Percentiles rank a stretch among this genome's conserved stretches.
Evolutionary conservation across 2,329 filamentous ascomycete genomes (phyloP).

Genomic region (Penicillium sp.): DNA sequence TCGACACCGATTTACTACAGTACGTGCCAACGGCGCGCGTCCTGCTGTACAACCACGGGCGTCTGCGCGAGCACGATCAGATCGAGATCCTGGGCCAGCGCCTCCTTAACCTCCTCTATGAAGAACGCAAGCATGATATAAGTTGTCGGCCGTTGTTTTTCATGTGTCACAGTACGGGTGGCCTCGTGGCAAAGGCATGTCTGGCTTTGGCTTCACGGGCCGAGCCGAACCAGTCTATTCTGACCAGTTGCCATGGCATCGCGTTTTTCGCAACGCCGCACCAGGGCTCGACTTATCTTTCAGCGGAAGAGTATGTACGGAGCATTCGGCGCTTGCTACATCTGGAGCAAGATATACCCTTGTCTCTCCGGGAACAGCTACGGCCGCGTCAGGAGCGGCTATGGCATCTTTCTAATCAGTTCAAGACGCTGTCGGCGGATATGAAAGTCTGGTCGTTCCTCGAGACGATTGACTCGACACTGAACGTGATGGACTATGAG

Average conservation of each 20-base stretch:
- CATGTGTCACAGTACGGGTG: constrained; percentile 57
- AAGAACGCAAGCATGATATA: constrained; percentile 18
- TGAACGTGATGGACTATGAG: constrained; percentile 41
- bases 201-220: constrained; percentile 38
- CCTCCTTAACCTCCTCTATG: constrained; percentile 22
- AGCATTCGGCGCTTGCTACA: constrained; percentile 52
- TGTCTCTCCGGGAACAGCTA: constrained; percentile 48
- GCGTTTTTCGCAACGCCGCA: constrained; percentile 59
- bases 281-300: constrained; percentile 58
- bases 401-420: constrained; percentile 48
- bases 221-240: constrained; percentile 35
- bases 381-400: constrained; percentile 49
- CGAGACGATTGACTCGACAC: constrained; percentile 56
- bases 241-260: constrained; percentile 55
- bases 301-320: constrained; percentile 51
- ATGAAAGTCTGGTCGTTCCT: constrained; percentile 59
- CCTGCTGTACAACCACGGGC: constrained; percentile 28
- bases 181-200: constrained; percentile 54
- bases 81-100: constrained; percentile 24
- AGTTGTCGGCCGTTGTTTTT: constrained; percentile 51
- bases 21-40: constrained; percentile 24
- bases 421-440: constrained; percentile 53
- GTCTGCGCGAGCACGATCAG: constrained; percentile 21
- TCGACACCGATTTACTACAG: constrained; percentile 20
- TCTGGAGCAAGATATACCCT: constrained; percentile 48